phyloP scores from a whole-genome alignment of 345 rosid species.

The Salix suchowensis region DNA sequence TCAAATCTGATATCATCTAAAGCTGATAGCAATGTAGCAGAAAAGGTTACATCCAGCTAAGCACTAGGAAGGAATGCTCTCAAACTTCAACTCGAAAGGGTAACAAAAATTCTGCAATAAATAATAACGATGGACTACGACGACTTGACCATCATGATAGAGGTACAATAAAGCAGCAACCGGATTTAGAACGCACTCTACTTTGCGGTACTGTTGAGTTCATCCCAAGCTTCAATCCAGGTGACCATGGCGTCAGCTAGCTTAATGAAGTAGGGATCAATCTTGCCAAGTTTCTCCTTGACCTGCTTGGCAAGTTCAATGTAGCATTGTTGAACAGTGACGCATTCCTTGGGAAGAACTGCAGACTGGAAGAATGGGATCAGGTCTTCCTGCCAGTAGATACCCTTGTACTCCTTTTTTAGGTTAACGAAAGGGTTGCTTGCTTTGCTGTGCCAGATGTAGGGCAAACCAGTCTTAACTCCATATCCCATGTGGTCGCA shows the following conservation, averaged over 20 bases:
- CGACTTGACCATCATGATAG: not conserved
- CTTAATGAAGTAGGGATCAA: slow-evolving; percentile 45
- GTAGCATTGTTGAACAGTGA: slow-evolving; percentile 45
- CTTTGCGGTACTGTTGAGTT: slow-evolving; percentile 28
- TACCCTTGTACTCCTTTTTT: slow-evolving; percentile 38
- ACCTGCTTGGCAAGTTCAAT: slow-evolving; percentile 40
- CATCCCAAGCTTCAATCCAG: slow-evolving; percentile 57
- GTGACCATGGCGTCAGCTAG: slow-evolving; percentile 52
- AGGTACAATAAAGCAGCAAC: not conserved
- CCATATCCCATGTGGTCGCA: slow-evolving; percentile 59
- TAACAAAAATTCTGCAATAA: not conserved
- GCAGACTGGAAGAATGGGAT: slow-evolving; percentile 46
- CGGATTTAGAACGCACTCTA: slow-evolving; percentile 5
- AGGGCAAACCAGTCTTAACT: slow-evolving; percentile 43
- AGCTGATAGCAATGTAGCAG: not conserved
- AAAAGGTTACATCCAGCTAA: not conserved
- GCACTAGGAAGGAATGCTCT: not conserved
- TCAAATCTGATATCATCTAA: slow-evolving; percentile 1
- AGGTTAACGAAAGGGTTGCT: slow-evolving; percentile 43
- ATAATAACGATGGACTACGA: not conserved
- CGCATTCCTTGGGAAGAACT: slow-evolving; percentile 42
- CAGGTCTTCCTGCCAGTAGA: slow-evolving; percentile 44
- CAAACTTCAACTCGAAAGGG: not conserved
- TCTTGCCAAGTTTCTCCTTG: slow-evolving; percentile 36
- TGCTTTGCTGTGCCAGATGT: slow-evolving; percentile 42